Evolutionary conservation across 2,329 filamentous ascomycete species (phyloP), one percentile per base, ranked within the genome.

Genomic region (Ophiostoma quercus): DNA sequence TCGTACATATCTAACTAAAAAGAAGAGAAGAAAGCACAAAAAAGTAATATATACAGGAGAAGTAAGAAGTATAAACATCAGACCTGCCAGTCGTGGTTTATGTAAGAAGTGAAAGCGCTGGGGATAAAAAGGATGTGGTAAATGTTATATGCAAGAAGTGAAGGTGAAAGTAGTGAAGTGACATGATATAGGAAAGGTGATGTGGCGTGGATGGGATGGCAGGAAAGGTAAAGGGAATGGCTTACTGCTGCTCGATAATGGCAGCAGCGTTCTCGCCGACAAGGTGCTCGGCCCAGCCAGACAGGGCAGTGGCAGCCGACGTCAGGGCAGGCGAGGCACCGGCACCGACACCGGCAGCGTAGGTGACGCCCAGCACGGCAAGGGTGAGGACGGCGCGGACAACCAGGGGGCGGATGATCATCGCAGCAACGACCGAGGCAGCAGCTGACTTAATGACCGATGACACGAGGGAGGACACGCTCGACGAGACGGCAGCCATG

Each of bases 361-460:
- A 72, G 29, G 71, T 72, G 9, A 67, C 47, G 25, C 67, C 60
- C n/a, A 74, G 43, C 16, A 74, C 68, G 12, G 47, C 62, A 1
- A 60, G 51, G 1, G 69, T 69, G 19, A 73, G 67, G n/a, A 67
- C 54, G 6, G 67, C 32, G n/a, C 73, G 73, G 12, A 72, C n/a
- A 8, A 73, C 65, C 25, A 73, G 68, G 9, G 72, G 72, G 8
- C 68, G 71, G 22, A 71, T 43, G 16, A 69, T 32, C 51, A 69
- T 43, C 12, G 67, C 70, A 1, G 70, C 70, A 1, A 70, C 67
- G 22, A 69, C 69, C n/a, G 71, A 66, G 11, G 70, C 62, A 16
- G 72, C 66, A 4, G 70, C 71, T 25, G 70, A 68, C 19, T 51
- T 54, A 22, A 66, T 57, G 11, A 66, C 60, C 3, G 69, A 66